Evolutionary conservation across 2,329 filamentous ascomycete genomes (phyloP).

Genomic region (Paracorniculantispora psalliotae): DNA sequence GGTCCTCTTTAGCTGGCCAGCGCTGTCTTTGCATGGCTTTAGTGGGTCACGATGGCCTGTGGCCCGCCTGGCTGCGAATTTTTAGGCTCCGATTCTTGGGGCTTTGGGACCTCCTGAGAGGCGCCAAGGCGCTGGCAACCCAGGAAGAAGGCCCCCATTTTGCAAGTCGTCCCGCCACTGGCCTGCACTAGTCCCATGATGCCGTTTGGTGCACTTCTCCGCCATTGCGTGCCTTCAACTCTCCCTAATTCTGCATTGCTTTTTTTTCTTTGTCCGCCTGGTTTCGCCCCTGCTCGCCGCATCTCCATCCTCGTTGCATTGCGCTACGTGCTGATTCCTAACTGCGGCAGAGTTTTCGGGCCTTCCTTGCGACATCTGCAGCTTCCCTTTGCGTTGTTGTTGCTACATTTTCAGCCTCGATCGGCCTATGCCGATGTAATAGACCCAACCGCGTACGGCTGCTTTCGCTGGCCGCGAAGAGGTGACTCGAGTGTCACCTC

Average conservation of each 20-base stretch:
- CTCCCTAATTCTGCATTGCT: neutral
- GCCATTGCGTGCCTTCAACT: neutral
- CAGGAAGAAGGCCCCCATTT: neutral
- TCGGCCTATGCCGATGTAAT: constrained; percentile 13
- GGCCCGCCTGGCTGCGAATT: neutral
- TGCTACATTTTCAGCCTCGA: neutral
- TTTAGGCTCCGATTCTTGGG: neutral
- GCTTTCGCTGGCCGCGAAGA: constrained; percentile 11
- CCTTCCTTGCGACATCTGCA: neutral
- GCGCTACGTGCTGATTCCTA: neutral
- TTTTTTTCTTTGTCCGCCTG: neutral
- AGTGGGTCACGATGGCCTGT: constrained; percentile 8
- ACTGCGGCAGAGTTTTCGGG: neutral
- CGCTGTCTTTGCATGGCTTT: neutral
- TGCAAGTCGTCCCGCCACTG: neutral
- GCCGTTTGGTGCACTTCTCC: neutral
- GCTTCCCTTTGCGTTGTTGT: neutral
- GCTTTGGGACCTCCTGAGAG: constrained; percentile 8
- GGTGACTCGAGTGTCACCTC: constrained; percentile 13
- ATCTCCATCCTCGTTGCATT: neutral
- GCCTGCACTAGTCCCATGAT: constrained; percentile 9
- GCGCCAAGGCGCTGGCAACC: neutral
- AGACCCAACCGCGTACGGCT: constrained; percentile 1
- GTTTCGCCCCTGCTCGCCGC: neutral
- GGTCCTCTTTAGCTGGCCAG: neutral